Evolutionary conservation across 192 early-diverging fungal genomes (phyloP).

Genomic region (Coemansia sp.): DNA sequence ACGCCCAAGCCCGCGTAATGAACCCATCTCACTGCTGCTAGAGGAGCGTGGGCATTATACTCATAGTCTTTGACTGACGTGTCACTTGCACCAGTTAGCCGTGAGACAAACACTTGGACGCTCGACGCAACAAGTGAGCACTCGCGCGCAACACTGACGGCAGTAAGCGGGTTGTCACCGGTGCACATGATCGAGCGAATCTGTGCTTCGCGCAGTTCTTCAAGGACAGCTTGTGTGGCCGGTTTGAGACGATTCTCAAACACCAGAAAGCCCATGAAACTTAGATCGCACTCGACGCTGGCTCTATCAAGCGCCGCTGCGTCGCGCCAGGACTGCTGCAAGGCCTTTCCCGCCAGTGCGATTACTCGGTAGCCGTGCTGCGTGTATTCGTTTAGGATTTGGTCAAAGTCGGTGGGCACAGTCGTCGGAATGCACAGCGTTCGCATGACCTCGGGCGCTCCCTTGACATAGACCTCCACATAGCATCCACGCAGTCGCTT

Average conservation of each 20-base stretch:
- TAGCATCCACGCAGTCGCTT: constrained; percentile 39
- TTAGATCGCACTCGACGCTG: constrained; percentile 72
- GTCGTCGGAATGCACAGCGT: constrained; percentile 76
- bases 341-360: constrained; percentile 76
- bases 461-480: constrained; percentile 79
- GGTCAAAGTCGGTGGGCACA: constrained; percentile 77
- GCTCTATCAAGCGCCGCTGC: constrained; percentile 64
- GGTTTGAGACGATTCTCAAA: constrained; percentile 99
- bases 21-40: constrained; percentile 25
- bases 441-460: constrained; percentile 92
- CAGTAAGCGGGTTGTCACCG: constrained; percentile 95
- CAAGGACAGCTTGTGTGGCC: constrained; percentile 68
- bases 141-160: constrained; percentile 89
- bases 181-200: constrained; percentile 98
- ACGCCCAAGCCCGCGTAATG: constrained; percentile 57
- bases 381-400: constrained; percentile 74
- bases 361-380: constrained; percentile 96
- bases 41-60: constrained; percentile 2
- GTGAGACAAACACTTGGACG: constrained; percentile 75
- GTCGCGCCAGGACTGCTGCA: constrained; percentile 49
- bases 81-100: constrained; percentile 43
- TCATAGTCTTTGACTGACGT: background rate
- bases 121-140: constrained; percentile 78
- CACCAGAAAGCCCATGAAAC: constrained; percentile 92
- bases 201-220: constrained; percentile 72